These are phyloP conservation scores for Sarocladium strictum DNA, from an alignment of 2,329 filamentous ascomycete genomes.

Conservation along the genomic window DNA sequence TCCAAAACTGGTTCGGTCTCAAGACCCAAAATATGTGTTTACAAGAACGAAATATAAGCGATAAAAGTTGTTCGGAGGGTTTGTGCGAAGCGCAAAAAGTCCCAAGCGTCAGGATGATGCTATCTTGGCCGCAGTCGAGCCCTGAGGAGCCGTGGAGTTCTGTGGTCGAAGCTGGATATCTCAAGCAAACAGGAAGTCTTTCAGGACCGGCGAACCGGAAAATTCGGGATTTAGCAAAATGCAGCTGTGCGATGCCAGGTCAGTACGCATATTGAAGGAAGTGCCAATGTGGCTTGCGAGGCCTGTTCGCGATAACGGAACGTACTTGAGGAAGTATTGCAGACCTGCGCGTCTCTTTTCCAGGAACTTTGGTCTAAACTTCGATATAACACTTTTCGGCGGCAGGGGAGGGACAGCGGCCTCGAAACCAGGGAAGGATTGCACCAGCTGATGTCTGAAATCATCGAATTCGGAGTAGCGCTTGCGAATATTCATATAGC, in stretches of 20 bases:
- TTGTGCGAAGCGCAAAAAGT: too few relatives aligned
- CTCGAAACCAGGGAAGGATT: constrained; percentile 77
- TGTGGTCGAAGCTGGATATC: background rate
- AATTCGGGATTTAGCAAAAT: constrained; percentile 91
- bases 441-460: constrained; percentile 65
- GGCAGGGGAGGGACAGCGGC: constrained; percentile 85
- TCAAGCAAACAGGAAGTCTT: constrained; percentile 76
- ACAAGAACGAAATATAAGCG: too few relatives aligned
- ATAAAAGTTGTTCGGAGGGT: too few relatives aligned
- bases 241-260: constrained; percentile 53
- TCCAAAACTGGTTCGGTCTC: too few relatives aligned
- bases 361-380: constrained; percentile 77
- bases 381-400: constrained; percentile 84
- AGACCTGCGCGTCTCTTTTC: constrained; percentile 77
- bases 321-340: constrained; percentile 89
- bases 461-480: constrained; percentile 93
- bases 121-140: background rate
- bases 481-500: constrained; percentile 57
- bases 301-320: constrained; percentile 15
- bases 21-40: too few relatives aligned
- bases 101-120: too few relatives aligned
- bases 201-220: constrained; percentile 81
- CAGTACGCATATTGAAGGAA: background rate
- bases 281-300: constrained; percentile 2
- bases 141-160: background rate